Evolutionary conservation across 2,329 filamentous ascomycete species (phyloP).

Genomic region (Polytolypa hystricis): DNA sequence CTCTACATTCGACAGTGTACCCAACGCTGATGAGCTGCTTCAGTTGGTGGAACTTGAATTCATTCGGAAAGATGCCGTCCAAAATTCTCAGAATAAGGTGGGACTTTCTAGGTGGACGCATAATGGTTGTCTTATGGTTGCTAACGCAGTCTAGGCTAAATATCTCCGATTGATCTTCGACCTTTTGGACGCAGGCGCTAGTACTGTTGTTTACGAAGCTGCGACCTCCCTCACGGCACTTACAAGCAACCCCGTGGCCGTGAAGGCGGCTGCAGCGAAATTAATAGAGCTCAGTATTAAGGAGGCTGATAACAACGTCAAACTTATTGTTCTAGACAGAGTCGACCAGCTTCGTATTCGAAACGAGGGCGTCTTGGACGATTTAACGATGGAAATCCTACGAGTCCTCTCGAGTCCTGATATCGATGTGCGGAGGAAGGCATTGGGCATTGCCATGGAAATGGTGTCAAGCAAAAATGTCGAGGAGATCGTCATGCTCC

Average conservation of each 20-base stretch:
- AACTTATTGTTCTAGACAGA: constrained; percentile 91
- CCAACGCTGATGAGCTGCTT: constrained; percentile 85
- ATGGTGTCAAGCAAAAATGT: constrained; percentile 99
- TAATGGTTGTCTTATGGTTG: neutral
- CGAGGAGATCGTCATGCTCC: constrained; percentile 85
- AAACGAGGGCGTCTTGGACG: constrained; percentile 84
- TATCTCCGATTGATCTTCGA: constrained; percentile 95
- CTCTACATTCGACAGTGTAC: constrained; percentile 81
- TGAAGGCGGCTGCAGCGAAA: constrained; percentile 90
- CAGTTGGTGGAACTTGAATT: constrained; percentile 94
- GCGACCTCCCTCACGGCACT: constrained; percentile 88
- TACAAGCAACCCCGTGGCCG: constrained; percentile 91
- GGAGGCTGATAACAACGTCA: constrained; percentile 98
- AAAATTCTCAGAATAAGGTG: constrained; percentile 90
- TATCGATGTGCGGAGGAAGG: constrained; percentile 89
- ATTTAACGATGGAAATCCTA: constrained; percentile 92
- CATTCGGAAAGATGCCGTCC: constrained; percentile 91
- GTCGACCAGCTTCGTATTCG: constrained; percentile 78
- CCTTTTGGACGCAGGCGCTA: constrained; percentile 80
- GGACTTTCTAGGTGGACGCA: constrained; percentile 18
- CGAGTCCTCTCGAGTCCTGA: constrained; percentile 91
- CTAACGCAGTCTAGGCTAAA: constrained; percentile 50
- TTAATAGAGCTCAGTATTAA: constrained; percentile 97
- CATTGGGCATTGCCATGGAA: constrained; percentile 77
- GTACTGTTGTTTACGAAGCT: constrained; percentile 94